Conservation (phyloP, 139 green algal species). For the Tetradesmus obliquus region DNA sequence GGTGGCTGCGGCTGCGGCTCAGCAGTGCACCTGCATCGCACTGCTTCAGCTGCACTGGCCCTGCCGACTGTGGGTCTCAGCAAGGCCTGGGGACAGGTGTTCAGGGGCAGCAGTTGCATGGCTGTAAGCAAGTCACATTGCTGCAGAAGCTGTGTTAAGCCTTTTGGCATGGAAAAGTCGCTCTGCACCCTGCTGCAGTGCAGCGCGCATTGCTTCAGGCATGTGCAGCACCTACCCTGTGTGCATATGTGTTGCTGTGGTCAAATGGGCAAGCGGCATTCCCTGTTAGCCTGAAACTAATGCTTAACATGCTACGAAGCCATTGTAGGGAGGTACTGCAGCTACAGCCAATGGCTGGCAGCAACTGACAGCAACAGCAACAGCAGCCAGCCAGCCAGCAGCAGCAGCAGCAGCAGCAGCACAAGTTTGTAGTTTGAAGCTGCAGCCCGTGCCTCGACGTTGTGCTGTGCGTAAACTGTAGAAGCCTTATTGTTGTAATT, state of each 20-base stretch:
- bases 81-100: not conserved
- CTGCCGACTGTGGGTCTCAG: not conserved
- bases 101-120: not conserved
- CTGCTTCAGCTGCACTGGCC: not conserved
- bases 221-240: too few relatives aligned
- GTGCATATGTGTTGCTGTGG: not conserved
- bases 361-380: too few relatives aligned
- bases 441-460: too few relatives aligned
- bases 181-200: too few relatives aligned
- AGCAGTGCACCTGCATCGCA: not conserved
- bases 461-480: too few relatives aligned
- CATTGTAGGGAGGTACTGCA: not conserved
- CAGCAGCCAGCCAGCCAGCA: too few relatives aligned
- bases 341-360: not conserved
- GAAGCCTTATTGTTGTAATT: not conserved
- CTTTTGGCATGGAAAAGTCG: too few relatives aligned
- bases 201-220: not conserved
- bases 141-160: too few relatives aligned
- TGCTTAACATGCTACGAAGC: not conserved
- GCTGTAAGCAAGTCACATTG: too few relatives aligned
- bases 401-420: not conserved
- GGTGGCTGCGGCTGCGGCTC: not conserved
- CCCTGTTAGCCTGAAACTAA: not conserved
- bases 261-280: not conserved
- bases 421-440: not conserved